These are phyloP conservation scores for Plasmodium gonderi DNA, from an alignment of 169 alveolate species.

Conservation along the genomic window DNA sequence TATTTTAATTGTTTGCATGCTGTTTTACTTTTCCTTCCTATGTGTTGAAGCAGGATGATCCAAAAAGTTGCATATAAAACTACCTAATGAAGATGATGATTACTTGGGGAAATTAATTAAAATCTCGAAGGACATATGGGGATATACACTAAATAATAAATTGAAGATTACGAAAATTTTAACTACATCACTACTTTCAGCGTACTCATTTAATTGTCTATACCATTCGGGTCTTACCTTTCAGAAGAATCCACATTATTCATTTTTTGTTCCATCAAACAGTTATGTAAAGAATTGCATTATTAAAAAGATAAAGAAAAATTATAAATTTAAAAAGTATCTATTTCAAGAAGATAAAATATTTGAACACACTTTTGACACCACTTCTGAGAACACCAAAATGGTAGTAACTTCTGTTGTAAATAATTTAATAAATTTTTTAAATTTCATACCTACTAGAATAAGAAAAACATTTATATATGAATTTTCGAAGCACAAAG, in stretches of 20 bases:
- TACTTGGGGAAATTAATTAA: constrained; percentile 68
- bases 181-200: constrained; percentile 44
- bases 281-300: constrained; percentile 15
- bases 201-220: constrained; percentile 37
- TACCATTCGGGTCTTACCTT: constrained; percentile 68
- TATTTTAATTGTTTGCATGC: constrained; percentile 6
- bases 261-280: constrained; percentile 52
- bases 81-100: constrained; percentile 74
- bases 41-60: constrained; percentile 75
- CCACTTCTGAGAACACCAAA: background rate
- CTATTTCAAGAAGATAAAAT: background rate
- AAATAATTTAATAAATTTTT: constrained; percentile 43
- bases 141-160: constrained; percentile 42
- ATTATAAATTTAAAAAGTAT: constrained; percentile 13
- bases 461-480: constrained; percentile 1
- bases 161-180: constrained; percentile 19
- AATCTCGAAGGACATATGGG: constrained; percentile 31
- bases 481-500: constrained; percentile 34
- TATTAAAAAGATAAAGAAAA: constrained; percentile 9
- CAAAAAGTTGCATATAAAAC: constrained; percentile 61
- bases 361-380: constrained; percentile 23
- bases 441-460: constrained; percentile 28
- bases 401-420: constrained; percentile 6
- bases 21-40: constrained; percentile 5
- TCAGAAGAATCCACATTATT: constrained; percentile 62